Percentiles rank a stretch among this genome's conserved stretches.
Evolutionary conservation across 371 early-diverging fungal genomes (phyloP).

Genomic region (Mucor plumbeus): DNA sequence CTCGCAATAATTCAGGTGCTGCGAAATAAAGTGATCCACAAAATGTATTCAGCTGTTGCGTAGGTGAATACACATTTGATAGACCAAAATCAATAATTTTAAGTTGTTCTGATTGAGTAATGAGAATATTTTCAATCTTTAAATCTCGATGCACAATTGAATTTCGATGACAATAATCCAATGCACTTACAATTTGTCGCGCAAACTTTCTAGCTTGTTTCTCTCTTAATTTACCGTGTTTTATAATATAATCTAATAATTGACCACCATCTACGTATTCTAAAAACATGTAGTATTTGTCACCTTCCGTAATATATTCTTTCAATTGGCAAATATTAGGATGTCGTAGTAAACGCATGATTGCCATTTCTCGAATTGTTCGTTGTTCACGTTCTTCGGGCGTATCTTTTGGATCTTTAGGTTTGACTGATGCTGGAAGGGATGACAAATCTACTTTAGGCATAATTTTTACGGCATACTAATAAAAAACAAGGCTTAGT

Average conservation of each 20-base stretch:
- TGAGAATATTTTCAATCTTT: constrained; percentile 92
- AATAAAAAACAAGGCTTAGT: background rate
- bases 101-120: constrained; percentile 58
- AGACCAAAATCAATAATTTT: constrained; percentile 90
- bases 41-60: constrained; percentile 71
- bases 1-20: constrained; percentile 91
- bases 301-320: constrained; percentile 75
- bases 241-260: constrained; percentile 79
- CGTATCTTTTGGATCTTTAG: constrained; percentile 50
- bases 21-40: constrained; percentile 86
- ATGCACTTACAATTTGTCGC: constrained; percentile 80
- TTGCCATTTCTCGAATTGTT: constrained; percentile 80
- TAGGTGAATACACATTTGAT: constrained; percentile 78
- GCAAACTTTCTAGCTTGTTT: constrained; percentile 75
- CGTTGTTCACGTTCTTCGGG: constrained; percentile 67
- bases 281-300: constrained; percentile 87
- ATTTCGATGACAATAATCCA: constrained; percentile 69
- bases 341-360: constrained; percentile 83
- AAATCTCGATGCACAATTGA: constrained; percentile 84
- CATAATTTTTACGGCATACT: constrained; percentile 57
- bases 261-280: constrained; percentile 82
- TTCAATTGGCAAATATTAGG: constrained; percentile 73
- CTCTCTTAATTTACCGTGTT: constrained; percentile 71
- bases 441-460: constrained; percentile 40
- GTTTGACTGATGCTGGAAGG: constrained; percentile 16